Evolutionary conservation across 1,284 basidiomycete species (phyloP).

Genomic region (Cryptococcus amylolentus): DNA sequence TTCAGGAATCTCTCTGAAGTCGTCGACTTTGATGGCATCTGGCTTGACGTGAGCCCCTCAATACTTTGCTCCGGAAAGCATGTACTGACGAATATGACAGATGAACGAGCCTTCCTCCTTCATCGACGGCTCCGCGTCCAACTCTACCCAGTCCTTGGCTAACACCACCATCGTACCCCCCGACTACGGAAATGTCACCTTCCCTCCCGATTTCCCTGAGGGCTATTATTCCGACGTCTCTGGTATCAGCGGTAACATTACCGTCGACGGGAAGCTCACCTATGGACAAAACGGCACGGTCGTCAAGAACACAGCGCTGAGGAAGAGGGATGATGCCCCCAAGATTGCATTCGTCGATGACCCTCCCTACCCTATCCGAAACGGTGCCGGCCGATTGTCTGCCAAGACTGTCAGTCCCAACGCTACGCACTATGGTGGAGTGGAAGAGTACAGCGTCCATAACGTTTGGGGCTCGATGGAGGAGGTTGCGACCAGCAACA

Average conservation of each 20-base stretch:
- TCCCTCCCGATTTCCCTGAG: constrained; percentile 47
- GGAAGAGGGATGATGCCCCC: constrained; percentile 31
- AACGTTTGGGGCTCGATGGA: constrained; percentile 67
- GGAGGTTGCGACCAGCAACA: constrained; percentile 59
- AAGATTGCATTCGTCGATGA: constrained; percentile 50
- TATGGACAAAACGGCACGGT: constrained; percentile 44
- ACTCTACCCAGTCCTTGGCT: constrained; percentile 17
- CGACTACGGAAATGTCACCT: constrained; percentile 54
- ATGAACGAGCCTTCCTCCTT: constrained; percentile 55
- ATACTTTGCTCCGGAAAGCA: not conserved
- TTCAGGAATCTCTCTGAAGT: constrained; percentile 57
- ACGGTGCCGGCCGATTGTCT: constrained; percentile 14
- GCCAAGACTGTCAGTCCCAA: constrained; percentile 58
- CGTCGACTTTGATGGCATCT: constrained; percentile 63
- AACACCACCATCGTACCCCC: constrained; percentile 14
- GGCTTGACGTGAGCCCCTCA: constrained; percentile 63
- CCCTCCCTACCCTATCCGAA: constrained; percentile 23
- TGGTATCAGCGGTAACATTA: constrained; percentile 69
- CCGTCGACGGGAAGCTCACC: constrained; percentile 63
- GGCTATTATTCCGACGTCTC: constrained; percentile 60
- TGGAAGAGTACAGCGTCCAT: constrained; percentile 57
- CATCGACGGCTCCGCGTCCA: constrained; percentile 19
- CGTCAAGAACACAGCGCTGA: constrained; percentile 35
- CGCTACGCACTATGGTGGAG: constrained; percentile 58
- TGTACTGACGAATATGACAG: not conserved